A percentile compares a stretch with the other conserved stretches of the same genome.
Conservation (phyloP, 2,329 filamentous ascomycete species). For the Penicillium sumatraense region DNA sequence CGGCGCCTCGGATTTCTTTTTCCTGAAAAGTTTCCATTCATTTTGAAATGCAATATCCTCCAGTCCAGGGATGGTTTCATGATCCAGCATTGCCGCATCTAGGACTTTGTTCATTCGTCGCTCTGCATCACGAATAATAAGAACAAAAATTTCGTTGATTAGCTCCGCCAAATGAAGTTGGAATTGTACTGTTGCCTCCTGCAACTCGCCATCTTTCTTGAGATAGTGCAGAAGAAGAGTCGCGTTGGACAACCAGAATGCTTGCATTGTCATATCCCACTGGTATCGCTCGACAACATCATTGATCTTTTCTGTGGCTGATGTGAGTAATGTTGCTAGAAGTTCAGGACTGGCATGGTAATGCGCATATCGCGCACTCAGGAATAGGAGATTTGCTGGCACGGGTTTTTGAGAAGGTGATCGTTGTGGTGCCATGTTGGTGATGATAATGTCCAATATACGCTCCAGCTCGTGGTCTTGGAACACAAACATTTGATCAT, state of each 20-base stretch:
- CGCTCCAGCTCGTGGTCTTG: slow-evolving; percentile 90
- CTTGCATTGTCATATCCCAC: slow-evolving; percentile 99
- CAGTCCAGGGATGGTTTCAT: slow-evolving; percentile 96
- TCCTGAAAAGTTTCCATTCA: slow-evolving; percentile 98
- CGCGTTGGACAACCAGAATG: slow-evolving; percentile 98
- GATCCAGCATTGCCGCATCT: slow-evolving; percentile 91
- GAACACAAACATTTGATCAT: slow-evolving; percentile 99
- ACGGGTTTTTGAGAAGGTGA: slow-evolving; percentile 98
- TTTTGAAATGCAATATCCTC: slow-evolving; percentile 97
- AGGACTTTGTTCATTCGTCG: slow-evolving; percentile 94
- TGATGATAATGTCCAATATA: slow-evolving; percentile 94
- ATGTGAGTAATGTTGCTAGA: slow-evolving; percentile 76
- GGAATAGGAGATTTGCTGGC: slow-evolving; percentile 93
- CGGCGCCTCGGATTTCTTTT: slow-evolving; percentile 80
- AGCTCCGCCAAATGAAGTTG: slow-evolving; percentile 92
- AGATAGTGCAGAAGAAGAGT: slow-evolving; percentile 94
- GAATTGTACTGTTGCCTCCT: slow-evolving; percentile 82
- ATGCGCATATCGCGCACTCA: slow-evolving; percentile 93
- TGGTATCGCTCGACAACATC: slow-evolving; percentile 93
- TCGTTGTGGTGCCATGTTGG: slow-evolving; percentile 94
- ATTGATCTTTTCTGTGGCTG: slow-evolving; percentile 95
- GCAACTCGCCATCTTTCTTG: slow-evolving; percentile 86
- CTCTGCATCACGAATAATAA: slow-evolving; percentile 96
- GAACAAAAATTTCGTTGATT: slow-evolving; percentile 97
- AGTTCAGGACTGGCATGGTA: slow-evolving; percentile 91